Percentiles rank a stretch among this genome's conserved stretches.
Conservation (phyloP, 1,139 yeast species). For the Candida tetrigidarum region DNA sequence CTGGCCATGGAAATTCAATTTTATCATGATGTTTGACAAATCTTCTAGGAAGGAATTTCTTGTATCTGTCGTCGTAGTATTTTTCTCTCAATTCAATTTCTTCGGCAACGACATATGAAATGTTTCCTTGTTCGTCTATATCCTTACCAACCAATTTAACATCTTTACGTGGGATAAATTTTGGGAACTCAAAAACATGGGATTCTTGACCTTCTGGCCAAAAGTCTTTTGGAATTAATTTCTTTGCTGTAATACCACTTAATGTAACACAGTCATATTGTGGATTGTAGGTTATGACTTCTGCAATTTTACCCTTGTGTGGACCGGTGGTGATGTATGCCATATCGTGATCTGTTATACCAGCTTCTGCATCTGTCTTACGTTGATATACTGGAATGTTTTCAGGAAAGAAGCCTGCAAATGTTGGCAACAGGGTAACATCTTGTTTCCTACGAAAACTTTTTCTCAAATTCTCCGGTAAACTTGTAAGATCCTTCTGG, state of each 20-base stretch:
- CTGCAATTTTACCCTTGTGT: slow-evolving; percentile 73
- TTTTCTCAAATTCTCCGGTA: slow-evolving; percentile 36
- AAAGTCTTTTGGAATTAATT: slow-evolving; percentile 59
- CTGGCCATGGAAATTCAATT: slow-evolving; percentile 89
- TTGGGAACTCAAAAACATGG: slow-evolving; percentile 71
- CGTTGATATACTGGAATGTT: slow-evolving; percentile 30
- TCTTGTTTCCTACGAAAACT: slow-evolving; percentile 28
- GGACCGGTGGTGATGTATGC: slow-evolving; percentile 66
- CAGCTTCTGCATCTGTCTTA: slow-evolving; percentile 34
- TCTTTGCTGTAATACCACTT: slow-evolving; percentile 40
- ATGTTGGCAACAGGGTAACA: slow-evolving; percentile 40
- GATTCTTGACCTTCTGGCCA: slow-evolving; percentile 78
- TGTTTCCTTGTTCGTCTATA: slow-evolving; percentile 62
- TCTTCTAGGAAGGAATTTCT: slow-evolving; percentile 76
- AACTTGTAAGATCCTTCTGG: slow-evolving; percentile 39
- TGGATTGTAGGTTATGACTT: slow-evolving; percentile 37
- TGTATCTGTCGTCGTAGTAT: slow-evolving; percentile 77
- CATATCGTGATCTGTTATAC: slow-evolving; percentile 46
- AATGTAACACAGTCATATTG: slow-evolving; percentile 38
- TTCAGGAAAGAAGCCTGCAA: slow-evolving; percentile 29
- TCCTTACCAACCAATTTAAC: slow-evolving; percentile 78
- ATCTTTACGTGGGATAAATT: slow-evolving; percentile 50
- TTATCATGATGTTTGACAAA: slow-evolving; percentile 70
- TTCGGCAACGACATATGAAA: slow-evolving; percentile 74
- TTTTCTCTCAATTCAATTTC: slow-evolving; percentile 65